Evolutionary conservation across 495 filamentous ascomycete genomes (phyloP), one percentile per base, ranked within the genome.

Genomic region (Aspergillus kassunensis): DNA sequence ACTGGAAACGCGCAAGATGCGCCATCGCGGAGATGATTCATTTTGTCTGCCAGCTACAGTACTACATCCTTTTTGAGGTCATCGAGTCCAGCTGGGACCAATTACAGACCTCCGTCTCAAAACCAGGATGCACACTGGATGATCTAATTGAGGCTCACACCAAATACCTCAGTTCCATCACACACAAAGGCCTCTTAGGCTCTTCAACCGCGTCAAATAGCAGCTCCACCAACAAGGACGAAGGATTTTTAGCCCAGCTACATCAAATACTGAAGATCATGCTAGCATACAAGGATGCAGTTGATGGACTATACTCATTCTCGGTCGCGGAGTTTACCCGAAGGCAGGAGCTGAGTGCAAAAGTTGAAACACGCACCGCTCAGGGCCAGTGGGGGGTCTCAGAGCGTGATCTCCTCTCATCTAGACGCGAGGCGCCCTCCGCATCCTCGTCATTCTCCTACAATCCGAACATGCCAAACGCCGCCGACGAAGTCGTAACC

Each of bases 1-100:
- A 92, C 34, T 99, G 95, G 95, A 97, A 96, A 64, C 80, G 71
- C 20, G 91, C 91, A 27, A 78, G 92, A 58, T 90, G 93, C 37
- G 84, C 82, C 16, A 81, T 96, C 15, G 91, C 92, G 16, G 95
- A 97, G 66, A 99, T 99, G 95, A 88, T 97, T 7, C 95, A 97
- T 65, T 97, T 99, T 57, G 88, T 97, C 59, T 87, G 88, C 51
- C 95, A 99, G 67, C 79, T 99, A 27, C 95, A 97, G 65, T 96
- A 96, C 70, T 99, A 99, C 68, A 97, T 99, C 58, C 80, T 99
- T 15, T 97, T 97, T 61, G 93, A 97, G 67, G 95, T 99, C 56
- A 97, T 99, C 64, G 93, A 97, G 68, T 82, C 85, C 46, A 88
- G 86, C 47, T 99, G 95, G 95, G 84, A 88, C 54, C 84, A 89